phyloP scores from a whole-genome alignment of 176 grass and related monocot species.

The Paspalum notatum region DNA sequence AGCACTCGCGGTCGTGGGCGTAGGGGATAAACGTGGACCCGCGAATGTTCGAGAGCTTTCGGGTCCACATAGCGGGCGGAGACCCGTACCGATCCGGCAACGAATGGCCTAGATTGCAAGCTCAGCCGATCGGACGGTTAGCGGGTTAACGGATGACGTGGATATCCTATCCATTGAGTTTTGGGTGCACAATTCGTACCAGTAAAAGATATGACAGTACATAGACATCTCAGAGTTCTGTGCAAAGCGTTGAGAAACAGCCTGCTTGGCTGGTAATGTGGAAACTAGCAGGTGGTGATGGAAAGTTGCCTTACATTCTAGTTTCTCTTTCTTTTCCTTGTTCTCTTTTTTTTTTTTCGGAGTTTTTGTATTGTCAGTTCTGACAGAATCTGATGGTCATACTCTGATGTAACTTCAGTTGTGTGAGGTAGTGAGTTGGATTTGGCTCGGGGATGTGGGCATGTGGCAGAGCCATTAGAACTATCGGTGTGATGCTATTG shows the following conservation, averaged over 20 bases:
- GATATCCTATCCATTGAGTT: too few species aligned
- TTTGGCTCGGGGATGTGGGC: background rate
- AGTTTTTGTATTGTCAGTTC: background rate
- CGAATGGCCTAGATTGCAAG: too few species aligned
- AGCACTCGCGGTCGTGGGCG: too few species aligned
- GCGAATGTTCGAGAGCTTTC: too few species aligned
- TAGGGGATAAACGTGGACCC: too few species aligned
- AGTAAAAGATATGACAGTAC: slow-evolving; percentile 41
- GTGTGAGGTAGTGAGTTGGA: slow-evolving; percentile 26
- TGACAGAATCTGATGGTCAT: slow-evolving; percentile 31
- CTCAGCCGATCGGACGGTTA: too few species aligned
- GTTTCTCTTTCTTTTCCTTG: background rate
- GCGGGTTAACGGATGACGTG: too few species aligned
- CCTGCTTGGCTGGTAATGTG: slow-evolving; percentile 6
- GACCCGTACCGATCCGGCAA: too few species aligned
- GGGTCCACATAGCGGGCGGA: too few species aligned
- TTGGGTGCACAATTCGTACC: too few species aligned
- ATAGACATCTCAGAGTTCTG: background rate
- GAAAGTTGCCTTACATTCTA: slow-evolving; percentile 19
- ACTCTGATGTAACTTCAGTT: slow-evolving; percentile 31
- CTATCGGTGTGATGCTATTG: background rate
- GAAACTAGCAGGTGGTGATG: slow-evolving; percentile 4
- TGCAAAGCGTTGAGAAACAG: slow-evolving; percentile 3
- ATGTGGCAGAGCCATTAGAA: background rate
- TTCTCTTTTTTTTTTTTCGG: background rate